Conservation (phyloP, 1,284 basidiomycete species). For the Amylostereum chailletii region DNA sequence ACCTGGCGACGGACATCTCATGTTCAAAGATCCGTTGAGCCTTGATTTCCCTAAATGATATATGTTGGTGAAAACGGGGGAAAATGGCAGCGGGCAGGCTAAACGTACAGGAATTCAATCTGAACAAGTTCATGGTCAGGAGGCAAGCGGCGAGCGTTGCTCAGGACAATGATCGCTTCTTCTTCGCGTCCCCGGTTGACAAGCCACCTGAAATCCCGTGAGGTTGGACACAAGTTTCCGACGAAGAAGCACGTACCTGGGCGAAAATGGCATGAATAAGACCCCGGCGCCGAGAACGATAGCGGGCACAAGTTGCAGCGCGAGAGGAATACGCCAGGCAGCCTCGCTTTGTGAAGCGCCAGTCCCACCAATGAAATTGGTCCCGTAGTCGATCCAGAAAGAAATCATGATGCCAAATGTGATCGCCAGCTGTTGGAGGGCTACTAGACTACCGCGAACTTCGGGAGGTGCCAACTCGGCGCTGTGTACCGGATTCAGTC, state of each 20-base stretch:
- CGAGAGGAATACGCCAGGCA: constrained; percentile 73
- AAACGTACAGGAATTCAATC: constrained; percentile 65
- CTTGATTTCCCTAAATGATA: constrained; percentile 53
- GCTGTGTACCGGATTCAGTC: constrained; percentile 14
- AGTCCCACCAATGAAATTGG: constrained; percentile 66
- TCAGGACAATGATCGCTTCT: constrained; percentile 61
- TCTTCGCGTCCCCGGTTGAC: constrained; percentile 67
- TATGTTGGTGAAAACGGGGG: neutral
- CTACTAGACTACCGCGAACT: constrained; percentile 75
- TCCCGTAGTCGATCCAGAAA: constrained; percentile 80
- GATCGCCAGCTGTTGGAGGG: constrained; percentile 76
- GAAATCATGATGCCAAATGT: constrained; percentile 63
- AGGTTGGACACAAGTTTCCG: constrained; percentile 1
- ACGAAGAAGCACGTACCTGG: constrained; percentile 29
- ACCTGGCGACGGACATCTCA: constrained; percentile 45
- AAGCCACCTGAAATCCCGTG: constrained; percentile 44
- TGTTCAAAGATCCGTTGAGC: constrained; percentile 70
- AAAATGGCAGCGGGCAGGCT: too few species aligned
- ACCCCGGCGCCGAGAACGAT: constrained; percentile 57
- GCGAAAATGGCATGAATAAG: constrained; percentile 66
- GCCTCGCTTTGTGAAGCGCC: constrained; percentile 46
- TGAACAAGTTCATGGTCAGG: constrained; percentile 59
- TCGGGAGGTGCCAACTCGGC: constrained; percentile 73
- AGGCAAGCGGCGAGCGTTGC: constrained; percentile 47
- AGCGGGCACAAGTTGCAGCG: constrained; percentile 69